Base-by-base conservation (phyloP, 306 rosid species). In the Pyrus bretschneideri region DNA sequence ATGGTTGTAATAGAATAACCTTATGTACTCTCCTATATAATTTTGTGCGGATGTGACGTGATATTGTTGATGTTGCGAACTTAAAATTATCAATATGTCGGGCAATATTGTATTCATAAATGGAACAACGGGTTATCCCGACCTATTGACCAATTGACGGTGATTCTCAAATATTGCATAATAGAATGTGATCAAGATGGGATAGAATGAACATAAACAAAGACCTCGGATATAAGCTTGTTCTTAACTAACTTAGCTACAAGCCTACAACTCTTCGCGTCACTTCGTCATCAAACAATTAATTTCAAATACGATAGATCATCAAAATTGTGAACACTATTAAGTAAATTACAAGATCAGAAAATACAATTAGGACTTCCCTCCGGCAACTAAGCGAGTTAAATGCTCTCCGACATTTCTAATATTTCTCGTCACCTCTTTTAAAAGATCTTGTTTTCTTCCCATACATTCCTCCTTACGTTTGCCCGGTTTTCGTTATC, bases 1-100 rank as follows among this genome's bases (percentile, higher is more conserved):
- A 12, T 61, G 80, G 42, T 52, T 80, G 76, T 62, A 60, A 12
- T 30, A 75, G 54, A 40, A 51, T 22, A 65, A 4, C 70, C 18
- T 59, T 70, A 2, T 66, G 1, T 30, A 64, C 42, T 64, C 69
- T 31, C 35, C 42, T 35, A 6, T 10, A 66, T 4, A 23, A 66
- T 58, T 23, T 38, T 49, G 55, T 17, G 54, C 4, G 19, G 54
- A 49, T 6, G 6, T 49, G 19, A 4, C 0, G 8, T 7, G 7
- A n/a, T 27, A 23, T 15, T 19, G 21, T 11, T 21, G 55, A 49
- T 49, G 5, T 3, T 49, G 8, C 55, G 2, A 49, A 15, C 7
- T 49, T 49, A 5, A 1, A 49, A 49, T 15, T 15, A 17, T 15
- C 1, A 15, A 1, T 4, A 15, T 49, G 9, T 15, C 17, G 9